phyloP scores from a whole-genome alignment of 805 yeast genomes.

The Pichia cephalocereana region DNA sequence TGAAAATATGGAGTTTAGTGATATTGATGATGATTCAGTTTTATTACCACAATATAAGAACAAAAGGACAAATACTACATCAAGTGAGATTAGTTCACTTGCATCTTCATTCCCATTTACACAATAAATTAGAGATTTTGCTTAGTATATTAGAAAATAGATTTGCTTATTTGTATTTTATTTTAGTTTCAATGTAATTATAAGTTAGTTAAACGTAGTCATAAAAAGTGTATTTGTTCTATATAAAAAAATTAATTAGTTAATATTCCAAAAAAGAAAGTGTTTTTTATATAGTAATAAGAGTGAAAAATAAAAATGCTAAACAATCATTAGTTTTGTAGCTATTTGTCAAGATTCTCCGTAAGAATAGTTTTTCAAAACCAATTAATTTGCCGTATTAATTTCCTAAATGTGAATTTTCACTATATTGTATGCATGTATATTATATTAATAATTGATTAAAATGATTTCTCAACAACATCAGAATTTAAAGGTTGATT shows the following conservation, averaged over 20 bases:
- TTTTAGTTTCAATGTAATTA: background rate
- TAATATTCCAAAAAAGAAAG: background rate
- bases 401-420: background rate
- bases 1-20: background rate
- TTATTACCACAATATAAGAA: background rate
- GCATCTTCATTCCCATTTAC: constrained; percentile 8
- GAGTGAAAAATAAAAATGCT: background rate
- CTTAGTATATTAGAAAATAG: background rate
- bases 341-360: background rate
- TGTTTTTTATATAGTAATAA: no score
- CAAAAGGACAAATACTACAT: background rate
- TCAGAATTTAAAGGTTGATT: background rate
- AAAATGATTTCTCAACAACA: background rate
- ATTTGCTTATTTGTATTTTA: background rate
- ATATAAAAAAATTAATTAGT: no score
- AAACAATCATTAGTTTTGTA: background rate
- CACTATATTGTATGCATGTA: background rate
- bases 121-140: background rate
- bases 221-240: background rate
- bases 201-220: background rate
- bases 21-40: background rate
- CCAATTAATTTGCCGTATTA: background rate
- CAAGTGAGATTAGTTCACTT: constrained; percentile 7
- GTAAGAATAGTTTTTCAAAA: background rate
- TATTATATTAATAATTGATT: background rate